Conservation (phyloP, 768 basidiomycete genomes). For the Cantharellus anzutake region DNA sequence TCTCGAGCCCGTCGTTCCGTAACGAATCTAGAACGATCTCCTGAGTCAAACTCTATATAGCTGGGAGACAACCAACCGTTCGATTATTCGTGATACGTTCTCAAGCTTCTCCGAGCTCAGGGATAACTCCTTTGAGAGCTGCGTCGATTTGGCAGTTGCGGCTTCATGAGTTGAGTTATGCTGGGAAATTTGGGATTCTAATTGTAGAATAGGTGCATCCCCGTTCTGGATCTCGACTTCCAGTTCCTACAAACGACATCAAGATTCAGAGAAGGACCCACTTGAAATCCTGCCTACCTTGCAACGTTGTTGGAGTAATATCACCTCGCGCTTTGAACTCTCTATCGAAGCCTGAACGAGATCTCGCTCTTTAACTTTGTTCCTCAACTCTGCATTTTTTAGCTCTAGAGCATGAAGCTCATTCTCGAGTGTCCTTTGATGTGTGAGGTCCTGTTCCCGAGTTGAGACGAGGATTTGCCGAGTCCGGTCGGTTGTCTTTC, state of each 20-base stretch:
- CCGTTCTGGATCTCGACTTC: conserved; percentile 41
- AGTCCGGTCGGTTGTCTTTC: conserved; percentile 49
- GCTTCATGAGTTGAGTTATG: conserved; percentile 30
- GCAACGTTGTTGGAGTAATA: neutral
- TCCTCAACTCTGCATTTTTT: conserved; percentile 20
- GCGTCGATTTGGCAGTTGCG: conserved; percentile 34
- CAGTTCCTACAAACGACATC: conserved; percentile 29
- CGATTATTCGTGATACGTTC: conserved; percentile 10
- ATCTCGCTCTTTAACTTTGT: conserved; percentile 29
- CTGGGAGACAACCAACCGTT: neutral
- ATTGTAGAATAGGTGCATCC: conserved; percentile 41
- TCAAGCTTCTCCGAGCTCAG: conserved; percentile 42
- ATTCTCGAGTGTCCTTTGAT: conserved; percentile 36
- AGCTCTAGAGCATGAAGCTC: conserved; percentile 45
- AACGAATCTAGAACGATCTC: conserved; percentile 36
- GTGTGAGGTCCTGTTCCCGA: conserved; percentile 37
- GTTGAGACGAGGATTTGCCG: conserved; percentile 36
- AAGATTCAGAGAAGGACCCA: conserved; percentile 12
- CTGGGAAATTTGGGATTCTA: conserved; percentile 36
- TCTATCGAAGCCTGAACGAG: conserved; percentile 35
- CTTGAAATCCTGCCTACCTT: neutral
- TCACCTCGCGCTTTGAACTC: conserved; percentile 38
- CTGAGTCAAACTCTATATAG: neutral
- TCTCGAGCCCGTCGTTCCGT: conserved; percentile 43
- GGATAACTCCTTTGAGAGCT: conserved; percentile 42